phyloP scores from a whole-genome alignment of 495 filamentous ascomycete genomes.

The Aspergillus ostianus region DNA sequence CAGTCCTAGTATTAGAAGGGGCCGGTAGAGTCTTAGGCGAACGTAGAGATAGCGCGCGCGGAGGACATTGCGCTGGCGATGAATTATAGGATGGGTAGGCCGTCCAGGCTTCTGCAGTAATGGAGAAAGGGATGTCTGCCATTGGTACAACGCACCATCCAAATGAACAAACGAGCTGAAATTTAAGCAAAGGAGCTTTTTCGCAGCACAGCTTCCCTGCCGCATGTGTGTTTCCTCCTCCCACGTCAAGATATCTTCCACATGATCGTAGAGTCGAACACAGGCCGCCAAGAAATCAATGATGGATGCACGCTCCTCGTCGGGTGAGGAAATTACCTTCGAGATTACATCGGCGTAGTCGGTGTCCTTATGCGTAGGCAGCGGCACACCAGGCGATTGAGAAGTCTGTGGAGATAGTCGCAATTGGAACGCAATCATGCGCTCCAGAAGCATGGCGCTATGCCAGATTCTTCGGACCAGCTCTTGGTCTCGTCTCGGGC shows the following conservation, averaged over 20 bases:
- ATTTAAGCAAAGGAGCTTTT: constrained; percentile 14
- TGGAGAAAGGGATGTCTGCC: constrained; percentile 9
- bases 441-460: constrained; percentile 15
- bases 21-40: constrained; percentile 20
- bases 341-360: constrained; percentile 18
- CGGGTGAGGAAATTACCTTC: not conserved
- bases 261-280: constrained; percentile 14
- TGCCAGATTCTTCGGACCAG: constrained; percentile 19
- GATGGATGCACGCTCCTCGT: constrained; percentile 10
- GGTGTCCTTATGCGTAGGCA: constrained; percentile 13
- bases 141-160: constrained; percentile 10
- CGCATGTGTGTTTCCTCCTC: constrained; percentile 12
- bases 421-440: constrained; percentile 16
- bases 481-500: constrained; percentile 1
- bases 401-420: constrained; percentile 12
- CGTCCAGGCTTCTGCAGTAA: constrained; percentile 1
- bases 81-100: constrained; percentile 7
- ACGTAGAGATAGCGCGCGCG: constrained; percentile 18
- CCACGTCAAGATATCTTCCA: constrained; percentile 15
- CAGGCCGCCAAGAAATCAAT: constrained; percentile 11
- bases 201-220: constrained; percentile 12
- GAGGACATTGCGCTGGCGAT: constrained; percentile 13
- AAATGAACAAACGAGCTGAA: constrained; percentile 9
- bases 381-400: constrained; percentile 5
- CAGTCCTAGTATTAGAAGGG: constrained; percentile 13